A percentile compares a stretch with the other conserved stretches of the same genome.
phyloP scores from a whole-genome alignment of 345 rosid species.

The Citrus unshiu region DNA sequence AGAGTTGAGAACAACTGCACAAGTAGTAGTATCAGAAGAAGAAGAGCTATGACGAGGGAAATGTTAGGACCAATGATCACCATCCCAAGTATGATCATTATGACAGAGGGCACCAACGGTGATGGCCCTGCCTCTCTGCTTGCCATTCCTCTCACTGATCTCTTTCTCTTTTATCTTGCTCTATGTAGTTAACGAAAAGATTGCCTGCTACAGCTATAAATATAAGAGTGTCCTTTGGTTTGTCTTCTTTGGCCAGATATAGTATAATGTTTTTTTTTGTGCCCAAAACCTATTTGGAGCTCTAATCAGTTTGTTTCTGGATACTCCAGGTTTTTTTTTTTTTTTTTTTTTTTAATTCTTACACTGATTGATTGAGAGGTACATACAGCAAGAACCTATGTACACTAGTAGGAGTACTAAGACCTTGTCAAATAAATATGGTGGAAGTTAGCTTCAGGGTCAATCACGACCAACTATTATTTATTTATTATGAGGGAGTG shows the following conservation, averaged over 20 bases:
- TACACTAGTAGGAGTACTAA: too few relatives aligned
- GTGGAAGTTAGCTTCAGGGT: background rate
- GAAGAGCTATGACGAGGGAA: background rate
- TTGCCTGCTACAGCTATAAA: too few relatives aligned
- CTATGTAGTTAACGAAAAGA: too few relatives aligned
- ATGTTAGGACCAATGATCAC: background rate
- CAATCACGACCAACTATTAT: background rate
- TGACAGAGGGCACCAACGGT: background rate
- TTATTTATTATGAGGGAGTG: background rate
- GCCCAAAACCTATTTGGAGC: too few relatives aligned
- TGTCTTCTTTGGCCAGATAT: too few relatives aligned
- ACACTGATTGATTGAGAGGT: too few relatives aligned
- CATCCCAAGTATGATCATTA: background rate
- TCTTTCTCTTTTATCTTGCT: background rate
- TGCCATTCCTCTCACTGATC: background rate
- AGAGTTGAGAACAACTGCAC: background rate
- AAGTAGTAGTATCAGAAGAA: background rate
- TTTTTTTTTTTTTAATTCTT: too few relatives aligned
- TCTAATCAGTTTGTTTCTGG: too few relatives aligned
- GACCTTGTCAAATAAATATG: background rate
- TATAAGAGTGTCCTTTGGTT: too few relatives aligned
- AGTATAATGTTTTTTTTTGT: too few relatives aligned
- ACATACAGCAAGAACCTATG: too few relatives aligned
- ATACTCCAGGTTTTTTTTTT: too few relatives aligned
- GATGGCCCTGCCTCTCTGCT: constrained; percentile 4